Evolutionary conservation across 306 rosid genomes (phyloP).

Genomic region (Styphnolobium japonicum): DNA sequence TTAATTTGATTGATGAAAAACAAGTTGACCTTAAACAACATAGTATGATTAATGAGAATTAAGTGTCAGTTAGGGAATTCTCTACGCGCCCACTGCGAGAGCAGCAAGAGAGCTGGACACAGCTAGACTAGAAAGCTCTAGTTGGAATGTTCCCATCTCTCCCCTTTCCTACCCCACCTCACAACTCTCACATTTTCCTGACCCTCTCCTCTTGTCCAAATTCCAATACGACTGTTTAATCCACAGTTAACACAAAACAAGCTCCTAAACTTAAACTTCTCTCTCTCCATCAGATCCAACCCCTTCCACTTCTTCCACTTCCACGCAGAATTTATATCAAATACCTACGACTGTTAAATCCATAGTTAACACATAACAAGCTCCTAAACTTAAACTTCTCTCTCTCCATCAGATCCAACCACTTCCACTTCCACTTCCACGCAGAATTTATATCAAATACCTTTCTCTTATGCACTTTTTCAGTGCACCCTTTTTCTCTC

Average conservation of each 20-base stretch:
- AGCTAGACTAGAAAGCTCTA: slow-evolving; percentile 20
- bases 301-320: no score
- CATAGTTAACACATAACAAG: background rate
- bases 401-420: background rate
- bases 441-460: no score
- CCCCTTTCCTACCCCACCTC: background rate
- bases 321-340: no score
- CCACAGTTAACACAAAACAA: background rate
- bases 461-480: no score
- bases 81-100: slow-evolving; percentile 23
- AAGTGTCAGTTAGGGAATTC: background rate
- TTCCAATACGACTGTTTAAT: background rate
- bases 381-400: background rate
- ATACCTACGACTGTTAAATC: background rate
- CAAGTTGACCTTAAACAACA: background rate
- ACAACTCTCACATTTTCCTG: background rate
- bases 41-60: background rate
- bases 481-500: no score
- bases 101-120: slow-evolving; percentile 8
- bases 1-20: background rate
- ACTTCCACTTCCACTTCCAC: no score
- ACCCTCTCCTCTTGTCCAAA: background rate
- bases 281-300: background rate
- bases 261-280: background rate
- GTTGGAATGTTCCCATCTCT: slow-evolving; percentile 42